Evolutionary conservation across 73 alveolate species (phyloP), one percentile per base, ranked within the genome.

Genomic region (Paramecium sonneborni): DNA sequence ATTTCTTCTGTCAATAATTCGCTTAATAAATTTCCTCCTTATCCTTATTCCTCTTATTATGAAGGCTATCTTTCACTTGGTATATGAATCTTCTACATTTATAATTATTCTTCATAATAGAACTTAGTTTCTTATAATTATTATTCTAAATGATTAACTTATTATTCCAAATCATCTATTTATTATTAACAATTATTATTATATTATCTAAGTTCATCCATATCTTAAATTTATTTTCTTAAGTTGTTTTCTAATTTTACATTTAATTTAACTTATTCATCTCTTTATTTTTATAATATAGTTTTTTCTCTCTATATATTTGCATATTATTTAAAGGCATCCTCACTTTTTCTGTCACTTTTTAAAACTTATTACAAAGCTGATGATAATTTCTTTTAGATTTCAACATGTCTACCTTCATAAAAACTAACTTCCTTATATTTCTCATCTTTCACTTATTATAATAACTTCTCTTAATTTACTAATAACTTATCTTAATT

Each of bases 21-120:
- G 10, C 90, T 79, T 20, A 79, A n/a, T 4, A 79, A 12, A 79
- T 79, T 79, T 23, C 90, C 90, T 20, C 90, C 90, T 28, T 79
- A 79, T 30, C 90, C 90, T 79, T 79, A 79, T 37, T 41, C 69
- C 20, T 79, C 74, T 24, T 79, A 32, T 44, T 79, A 23, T 41
- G 84, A 62, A 24, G 7, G 30, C 15, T 20, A 44, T 79, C 72
- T 18, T 43, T 41, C 72, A 26, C 90, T 24, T 9, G 74, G 69
- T 12, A 46, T 8, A 43, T 43, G 44, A 23, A 39, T 44, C 23
- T 79, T 79, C 8, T 41, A 18, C 55, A 43, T 43, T 43, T 79
- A 23, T 18, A 79, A 23, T 79, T 41, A 39, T 20, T 79, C 44
- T 79, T 79, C 90, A 79, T 79, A 79, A 39, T 79, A 79, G 12